Base-by-base conservation (phyloP, 257 asterid species). In the Catharanthus roseus region DNA sequence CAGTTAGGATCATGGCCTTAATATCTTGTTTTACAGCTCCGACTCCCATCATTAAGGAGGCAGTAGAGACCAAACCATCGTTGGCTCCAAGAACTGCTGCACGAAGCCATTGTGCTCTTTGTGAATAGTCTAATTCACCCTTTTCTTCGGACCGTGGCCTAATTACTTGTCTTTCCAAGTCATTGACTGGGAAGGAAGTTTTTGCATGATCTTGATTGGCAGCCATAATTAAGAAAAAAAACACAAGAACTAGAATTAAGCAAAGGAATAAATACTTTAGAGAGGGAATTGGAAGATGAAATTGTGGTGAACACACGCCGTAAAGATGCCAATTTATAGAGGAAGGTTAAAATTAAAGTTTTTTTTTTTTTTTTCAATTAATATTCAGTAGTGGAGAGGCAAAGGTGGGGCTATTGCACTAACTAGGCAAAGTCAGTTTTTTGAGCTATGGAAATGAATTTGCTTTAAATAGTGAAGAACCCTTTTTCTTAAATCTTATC, bases 81-180 rank as follows among this genome's bases (percentile, higher is more conserved):
- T 87, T 91, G 74, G 97, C 97, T 36, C 97, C 97, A 0, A 91
- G 83, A 8, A 91, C 95, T 0, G 97, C 97, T 23, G 96, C 96
- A 13, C 97, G 95, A 12, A 91, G 86, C 97, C 97, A 91, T 67
- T 87, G 97, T 62, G 97, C 85, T 42, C 96, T 85, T 58, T 82
- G 82, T 0, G 95, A 72, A 88, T 89, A 91, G 82, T 91, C 85
- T 72, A 89, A 81, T 44, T 84, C 96, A 0, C 72, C 67, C n/a
- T n/a, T n/a, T 67, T 75, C 75, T 42, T 79, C 82, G 19, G 75
- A 38, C 8, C 42, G 58, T 70, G 73, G 64, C 69, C 36, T n/a
- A n/a, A n/a, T 41, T 3, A 29, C n/a, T 65, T 72, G 70, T 62
- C 72, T 77, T 41, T 84, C 83, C 44, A 77, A 10, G 33, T 81